Conservation (phyloP, 805 yeast species). For the Nakazawaea anatomiae region DNA sequence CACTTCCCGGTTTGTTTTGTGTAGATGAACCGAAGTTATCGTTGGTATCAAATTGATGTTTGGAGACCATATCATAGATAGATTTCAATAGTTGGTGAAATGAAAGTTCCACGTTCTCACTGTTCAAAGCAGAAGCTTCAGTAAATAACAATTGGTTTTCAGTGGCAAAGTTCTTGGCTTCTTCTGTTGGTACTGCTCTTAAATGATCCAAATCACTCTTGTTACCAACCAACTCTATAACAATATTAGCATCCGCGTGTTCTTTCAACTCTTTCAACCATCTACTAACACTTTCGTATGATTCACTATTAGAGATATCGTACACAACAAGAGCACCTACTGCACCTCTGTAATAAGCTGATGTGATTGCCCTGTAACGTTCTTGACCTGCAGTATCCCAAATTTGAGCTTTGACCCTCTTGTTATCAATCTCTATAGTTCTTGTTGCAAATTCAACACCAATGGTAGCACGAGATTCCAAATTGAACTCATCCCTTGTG, state of each 20-base stretch:
- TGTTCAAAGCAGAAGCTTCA: slow-evolving; percentile 91
- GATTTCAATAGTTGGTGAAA: slow-evolving; percentile 90
- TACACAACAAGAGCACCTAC: slow-evolving; percentile 95
- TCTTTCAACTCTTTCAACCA: slow-evolving; percentile 90
- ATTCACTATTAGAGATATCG: slow-evolving; percentile 87
- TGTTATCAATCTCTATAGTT: slow-evolving; percentile 82
- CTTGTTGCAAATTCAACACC: slow-evolving; percentile 98
- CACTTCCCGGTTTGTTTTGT: slow-evolving; percentile 60
- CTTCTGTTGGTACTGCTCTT: slow-evolving; percentile 96
- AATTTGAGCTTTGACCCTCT: slow-evolving; percentile 81
- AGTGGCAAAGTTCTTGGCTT: slow-evolving; percentile 89
- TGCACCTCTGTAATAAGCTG: slow-evolving; percentile 97
- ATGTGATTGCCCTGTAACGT: slow-evolving; percentile 94
- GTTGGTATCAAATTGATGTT: slow-evolving; percentile 86
- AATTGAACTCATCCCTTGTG: slow-evolving; percentile 92
- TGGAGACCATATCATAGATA: slow-evolving; percentile 89
- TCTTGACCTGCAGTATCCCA: slow-evolving; percentile 99
- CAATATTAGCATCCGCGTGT: slow-evolving; percentile 92
- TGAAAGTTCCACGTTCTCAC: slow-evolving; percentile 91
- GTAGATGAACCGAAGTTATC: slow-evolving; percentile 40
- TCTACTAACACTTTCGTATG: slow-evolving; percentile 78
- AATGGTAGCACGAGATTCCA: slow-evolving; percentile 90
- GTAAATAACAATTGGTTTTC: slow-evolving; percentile 91
- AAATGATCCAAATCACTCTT: slow-evolving; percentile 87
- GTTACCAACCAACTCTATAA: slow-evolving; percentile 89